Evolutionary conservation across 2,329 filamentous ascomycete species (phyloP).

Genomic region (Sporothrix luriei): DNA sequence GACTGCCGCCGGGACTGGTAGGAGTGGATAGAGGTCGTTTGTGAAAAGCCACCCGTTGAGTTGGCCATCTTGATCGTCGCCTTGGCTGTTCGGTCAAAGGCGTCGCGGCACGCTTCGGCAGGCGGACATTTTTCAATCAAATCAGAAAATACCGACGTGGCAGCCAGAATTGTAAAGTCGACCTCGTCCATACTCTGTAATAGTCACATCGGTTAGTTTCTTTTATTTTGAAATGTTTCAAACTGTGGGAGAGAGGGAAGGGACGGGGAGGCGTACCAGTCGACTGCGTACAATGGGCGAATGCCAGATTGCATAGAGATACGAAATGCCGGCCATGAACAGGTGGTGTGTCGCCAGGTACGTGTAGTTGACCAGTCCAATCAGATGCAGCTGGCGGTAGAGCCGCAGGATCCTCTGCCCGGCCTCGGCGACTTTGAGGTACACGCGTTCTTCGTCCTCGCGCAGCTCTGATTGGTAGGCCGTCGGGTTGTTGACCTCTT

Average conservation of each 20-base stretch:
- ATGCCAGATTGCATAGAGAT: slow-evolving; percentile 97
- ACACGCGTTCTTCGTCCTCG: slow-evolving; percentile 88
- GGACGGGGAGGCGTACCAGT: slow-evolving; percentile 61
- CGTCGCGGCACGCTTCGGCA: slow-evolving; percentile 90
- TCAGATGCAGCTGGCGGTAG: slow-evolving; percentile 84
- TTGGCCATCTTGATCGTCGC: slow-evolving; percentile 95
- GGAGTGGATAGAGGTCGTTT: slow-evolving; percentile 34
- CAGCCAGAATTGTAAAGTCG: slow-evolving; percentile 93
- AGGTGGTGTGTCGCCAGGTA: slow-evolving; percentile 94
- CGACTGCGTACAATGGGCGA: slow-evolving; percentile 84
- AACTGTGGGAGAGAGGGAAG: neutral
- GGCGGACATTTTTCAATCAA: slow-evolving; percentile 93
- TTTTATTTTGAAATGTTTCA: neutral
- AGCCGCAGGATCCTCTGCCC: slow-evolving; percentile 89
- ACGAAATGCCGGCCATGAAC: slow-evolving; percentile 96
- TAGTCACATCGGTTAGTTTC: neutral
- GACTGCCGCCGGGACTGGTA: slow-evolving; percentile 37
- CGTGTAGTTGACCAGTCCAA: slow-evolving; percentile 91
- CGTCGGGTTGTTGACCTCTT: slow-evolving; percentile 65
- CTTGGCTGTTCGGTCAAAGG: slow-evolving; percentile 92
- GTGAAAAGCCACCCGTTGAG: slow-evolving; percentile 79
- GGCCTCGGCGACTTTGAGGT: slow-evolving; percentile 91
- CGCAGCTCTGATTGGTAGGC: slow-evolving; percentile 65
- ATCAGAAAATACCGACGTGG: slow-evolving; percentile 88
- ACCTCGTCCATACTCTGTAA: slow-evolving; percentile 83